Evolutionary conservation across 2,329 filamentous ascomycete species (phyloP), one percentile per base, ranked within the genome.

Genomic region (Lasiodiplodia citricola): DNA sequence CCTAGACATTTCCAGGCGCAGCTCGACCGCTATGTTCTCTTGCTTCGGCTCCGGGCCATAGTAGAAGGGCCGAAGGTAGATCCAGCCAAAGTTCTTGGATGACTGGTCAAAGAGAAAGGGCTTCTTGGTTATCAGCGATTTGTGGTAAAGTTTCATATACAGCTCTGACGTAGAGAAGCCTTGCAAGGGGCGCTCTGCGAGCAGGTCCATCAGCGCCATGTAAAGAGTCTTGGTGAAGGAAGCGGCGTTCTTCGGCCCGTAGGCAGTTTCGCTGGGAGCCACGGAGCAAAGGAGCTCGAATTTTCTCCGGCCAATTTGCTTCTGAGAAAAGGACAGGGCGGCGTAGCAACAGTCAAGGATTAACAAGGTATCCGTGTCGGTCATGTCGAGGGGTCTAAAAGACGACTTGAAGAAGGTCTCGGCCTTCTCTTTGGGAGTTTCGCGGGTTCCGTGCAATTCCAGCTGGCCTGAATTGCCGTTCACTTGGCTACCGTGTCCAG

Each of bases 131-230:
- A 80, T 21, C 83, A 80, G 28, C 82, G 79, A 62, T 83, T 79
- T 1, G 80, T 74, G n/a, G 86, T 80, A 0, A 81, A 84, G 65
- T 86, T 87, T 66, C 86, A 69, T 56, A 51, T 71, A 72, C 4
- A 72, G 68, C 2, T 70, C 55, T 2, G 69, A 68, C 4, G 71
- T 72, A 4, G 70, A 67, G 47, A 72, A 71, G 1, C 71, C 71
- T 6, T 57, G 23, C 18, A 57, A 51, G 8, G 25, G 23, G 16
- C 35, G 31, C 21, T 35, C 23, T 13, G 7, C 25, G 16, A 63
- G 44, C 18, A n/a, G 8, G 4, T 69, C 31, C n/a, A 67, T 18
- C 18, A 72, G 67, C 55, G 67, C 47, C 3, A 37, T 51, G 25
- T 35, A 23, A 18, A 72, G 67, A 16, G 66, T 47, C 11, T 69